These are phyloP conservation scores for Globisporangium spiculum DNA, from an alignment of 352 stramenopile species.

Conservation along the genomic window DNA sequence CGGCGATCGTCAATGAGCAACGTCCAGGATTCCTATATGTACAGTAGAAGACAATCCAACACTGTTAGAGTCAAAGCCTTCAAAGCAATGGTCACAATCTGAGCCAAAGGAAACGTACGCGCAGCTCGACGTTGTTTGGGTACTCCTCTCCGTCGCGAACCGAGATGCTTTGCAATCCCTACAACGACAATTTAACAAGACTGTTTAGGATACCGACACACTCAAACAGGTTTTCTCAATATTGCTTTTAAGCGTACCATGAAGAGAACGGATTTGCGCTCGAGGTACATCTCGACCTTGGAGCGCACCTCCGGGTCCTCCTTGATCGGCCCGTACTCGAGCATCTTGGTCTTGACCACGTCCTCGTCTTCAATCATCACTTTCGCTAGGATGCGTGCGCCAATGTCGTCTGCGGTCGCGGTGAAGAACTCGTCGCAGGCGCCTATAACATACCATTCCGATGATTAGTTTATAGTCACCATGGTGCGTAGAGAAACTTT, in stretches of 20 bases:
- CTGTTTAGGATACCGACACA: too few species aligned
- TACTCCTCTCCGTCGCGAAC: slow-evolving; percentile 65
- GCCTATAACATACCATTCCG: slow-evolving; percentile 1
- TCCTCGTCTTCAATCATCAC: slow-evolving; percentile 75
- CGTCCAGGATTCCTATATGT: slow-evolving; percentile 72
- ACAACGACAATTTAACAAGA: neutral
- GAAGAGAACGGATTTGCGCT: slow-evolving; percentile 77
- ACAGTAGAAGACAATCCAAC: neutral
- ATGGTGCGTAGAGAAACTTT: too few species aligned
- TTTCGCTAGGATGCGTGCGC: slow-evolving; percentile 66
- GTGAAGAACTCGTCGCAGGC: slow-evolving; percentile 78
- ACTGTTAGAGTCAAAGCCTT: neutral
- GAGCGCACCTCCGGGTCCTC: slow-evolving; percentile 80
- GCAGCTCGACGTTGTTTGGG: slow-evolving; percentile 53
- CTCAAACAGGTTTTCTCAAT: too few species aligned
- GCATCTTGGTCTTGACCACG: slow-evolving; percentile 70
- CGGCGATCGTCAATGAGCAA: slow-evolving; percentile 76
- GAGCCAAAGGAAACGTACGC: slow-evolving; percentile 29
- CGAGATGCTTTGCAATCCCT: slow-evolving; percentile 43
- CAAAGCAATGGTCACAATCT: neutral
- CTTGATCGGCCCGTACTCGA: slow-evolving; percentile 82
- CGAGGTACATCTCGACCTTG: slow-evolving; percentile 84
- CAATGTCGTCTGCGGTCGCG: slow-evolving; percentile 77
- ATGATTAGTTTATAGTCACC: too few species aligned
- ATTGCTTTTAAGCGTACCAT: slow-evolving; percentile 35